Base-by-base conservation (phyloP, 768 basidiomycete genomes). In the Rickenella mellea region DNA sequence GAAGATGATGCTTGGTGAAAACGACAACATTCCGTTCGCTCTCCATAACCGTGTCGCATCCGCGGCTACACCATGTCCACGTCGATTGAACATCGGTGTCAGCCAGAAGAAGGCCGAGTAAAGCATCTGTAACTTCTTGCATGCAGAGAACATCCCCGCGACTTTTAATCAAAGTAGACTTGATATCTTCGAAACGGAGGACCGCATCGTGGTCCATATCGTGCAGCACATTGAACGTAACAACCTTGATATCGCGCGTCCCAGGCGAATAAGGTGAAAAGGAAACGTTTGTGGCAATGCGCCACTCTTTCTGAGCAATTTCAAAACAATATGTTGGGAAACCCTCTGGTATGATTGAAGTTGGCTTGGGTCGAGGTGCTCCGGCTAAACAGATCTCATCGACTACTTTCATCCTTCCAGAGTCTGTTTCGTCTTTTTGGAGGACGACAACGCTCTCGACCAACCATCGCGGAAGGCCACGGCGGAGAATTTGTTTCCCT, bases 141-240 rank as follows among this genome's bases (percentile, higher is more conserved):
- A 55, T 31, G 26, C 44, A 49, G 15, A 51, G 22, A 22, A 53
- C 37, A 39, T 55, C 52, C n/a, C 49, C 35, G 12, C 43, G 19
- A 8, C 41, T 39, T 24, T 42, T 33, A 20, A 51, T 11, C 29
- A 55, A 41, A 7, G 46, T 39, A 12, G 39, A 17, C 10, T 47
- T 32, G n/a, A 55, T 22, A 15, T 5, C 8, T n/a, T 29, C 17
- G 5, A 47, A 30, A 17, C 52, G 47, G 8, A 21, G 9, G 8
- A 28, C 15, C 14, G 44, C 22, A 14, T 48, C 49, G 27, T 48
- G 40, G 19, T 10, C 41, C 10, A 28, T 29, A 32, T 55, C 53
- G 19, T 52, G 49, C 14, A 55, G 47, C 22, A 52, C 35, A 36
- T 55, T 55, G 28, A 48, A 55, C 17, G 53, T 52, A 5, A 46